Percentiles rank a stretch among this genome's conserved stretches.
Evolutionary conservation across 208 protist genomes (phyloP).

Genomic region (Phytomonas sp.): DNA sequence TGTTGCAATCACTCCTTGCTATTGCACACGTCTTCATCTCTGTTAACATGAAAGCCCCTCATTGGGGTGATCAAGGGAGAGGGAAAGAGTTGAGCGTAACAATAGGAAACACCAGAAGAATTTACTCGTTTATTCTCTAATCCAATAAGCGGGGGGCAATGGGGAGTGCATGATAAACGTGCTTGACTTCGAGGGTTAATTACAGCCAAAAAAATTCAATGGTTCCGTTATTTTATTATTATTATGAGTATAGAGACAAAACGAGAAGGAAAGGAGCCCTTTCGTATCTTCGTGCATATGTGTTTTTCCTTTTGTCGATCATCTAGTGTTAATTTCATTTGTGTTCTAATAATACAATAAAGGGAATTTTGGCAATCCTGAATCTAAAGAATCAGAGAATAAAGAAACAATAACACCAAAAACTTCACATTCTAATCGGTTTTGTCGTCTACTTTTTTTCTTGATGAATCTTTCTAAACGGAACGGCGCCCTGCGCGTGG

Average conservation of each 20-base stretch:
- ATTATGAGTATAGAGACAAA: neutral
- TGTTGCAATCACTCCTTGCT: neutral
- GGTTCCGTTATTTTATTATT: neutral
- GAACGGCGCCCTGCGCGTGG: slow-evolving; percentile 70
- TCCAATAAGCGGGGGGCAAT: neutral
- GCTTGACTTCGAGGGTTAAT: neutral
- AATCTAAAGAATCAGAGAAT: slow-evolving; percentile 1
- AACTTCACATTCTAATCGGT: neutral
- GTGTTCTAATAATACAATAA: neutral
- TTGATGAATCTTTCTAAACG: slow-evolving; percentile 16
- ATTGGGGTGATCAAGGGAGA: neutral
- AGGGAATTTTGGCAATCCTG: neutral
- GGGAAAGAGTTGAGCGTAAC: neutral
- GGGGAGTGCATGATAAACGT: neutral
- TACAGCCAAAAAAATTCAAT: neutral
- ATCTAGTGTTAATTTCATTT: neutral
- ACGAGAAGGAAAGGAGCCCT: neutral
- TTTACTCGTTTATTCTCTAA: neutral
- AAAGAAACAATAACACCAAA: neutral
- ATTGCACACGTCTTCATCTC: neutral
- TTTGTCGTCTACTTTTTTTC: neutral
- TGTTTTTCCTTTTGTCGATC: neutral
- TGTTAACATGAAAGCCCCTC: neutral
- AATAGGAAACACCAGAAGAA: neutral
- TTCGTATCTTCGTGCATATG: neutral